Conservation (phyloP, 129 eudicot genomes). For the sunflower (Helianthus annuus) region HanXRQr2.0-SUNRISE NC_035441.2:164428775-164429274, state of each 20-base stretch:
- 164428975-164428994: too few species aligned
- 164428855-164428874: neutral
- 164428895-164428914: slow-evolving; percentile 2
- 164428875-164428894: slow-evolving; percentile 8
- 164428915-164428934: neutral
- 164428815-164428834: slow-evolving; percentile 13
- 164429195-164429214: slow-evolving; percentile 39
- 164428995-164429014: neutral
- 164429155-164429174: slow-evolving; percentile 40
- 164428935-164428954: neutral
- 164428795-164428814: neutral
- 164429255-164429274: slow-evolving; percentile 28
- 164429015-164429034: too few species aligned
- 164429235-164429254: slow-evolving; percentile 30
- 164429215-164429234: slow-evolving; percentile 47
- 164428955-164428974: slow-evolving; percentile 11
- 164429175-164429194: slow-evolving; percentile 36
- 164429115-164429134: slow-evolving; percentile 3
- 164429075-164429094: too few species aligned
- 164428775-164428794: neutral
- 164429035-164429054: too few species aligned
- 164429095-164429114: neutral
- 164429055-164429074: too few species aligned
- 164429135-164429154: neutral
- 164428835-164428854: slow-evolving; percentile 16